Evolutionary conservation across 768 basidiomycete genomes (phyloP).

Genomic region (Hemileccinum impolitum): DNA sequence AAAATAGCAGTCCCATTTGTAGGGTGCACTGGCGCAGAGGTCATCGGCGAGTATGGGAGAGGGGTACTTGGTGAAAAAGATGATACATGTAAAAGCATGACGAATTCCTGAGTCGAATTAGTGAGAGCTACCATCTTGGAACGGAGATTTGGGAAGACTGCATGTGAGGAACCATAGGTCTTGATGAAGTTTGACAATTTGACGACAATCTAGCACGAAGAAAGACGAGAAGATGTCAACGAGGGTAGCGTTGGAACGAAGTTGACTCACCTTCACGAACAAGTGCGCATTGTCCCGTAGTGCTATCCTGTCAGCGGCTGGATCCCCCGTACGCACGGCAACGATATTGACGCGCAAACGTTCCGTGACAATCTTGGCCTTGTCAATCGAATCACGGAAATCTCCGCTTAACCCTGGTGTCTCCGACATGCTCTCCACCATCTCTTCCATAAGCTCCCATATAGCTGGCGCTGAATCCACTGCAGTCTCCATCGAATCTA

Average conservation of each 20-base stretch:
- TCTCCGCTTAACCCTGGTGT: conserved; percentile 40
- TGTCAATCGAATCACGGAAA: conserved; percentile 51
- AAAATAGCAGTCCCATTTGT: conserved; percentile 8
- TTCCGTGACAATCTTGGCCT: conserved; percentile 62
- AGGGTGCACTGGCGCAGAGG: conserved; percentile 26
- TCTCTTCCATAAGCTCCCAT: conserved; percentile 78
- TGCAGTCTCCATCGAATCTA: conserved; percentile 75
- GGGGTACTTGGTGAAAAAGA: conserved; percentile 64
- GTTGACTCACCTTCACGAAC: conserved; percentile 71
- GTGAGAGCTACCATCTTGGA: conserved; percentile 73
- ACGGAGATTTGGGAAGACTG: conserved; percentile 60
- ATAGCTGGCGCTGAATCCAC: conserved; percentile 77
- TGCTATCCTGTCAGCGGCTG: conserved; percentile 52
- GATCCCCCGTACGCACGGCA: conserved; percentile 54
- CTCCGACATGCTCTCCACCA: conserved; percentile 59
- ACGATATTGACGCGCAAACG: conserved; percentile 58
- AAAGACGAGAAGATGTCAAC: conserved; percentile 5
- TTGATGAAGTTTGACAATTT: conserved; percentile 74
- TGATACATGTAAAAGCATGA: conserved; percentile 82
- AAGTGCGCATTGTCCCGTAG: conserved; percentile 74
- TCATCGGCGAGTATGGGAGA: conserved; percentile 61
- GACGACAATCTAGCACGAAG: conserved; percentile 60
- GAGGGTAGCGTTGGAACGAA: neutral
- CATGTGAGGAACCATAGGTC: conserved; percentile 50
- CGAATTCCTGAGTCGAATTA: conserved; percentile 82